Base-by-base conservation (phyloP, 176 grass and related monocot species). In the Triticum turgidum region DNA sequence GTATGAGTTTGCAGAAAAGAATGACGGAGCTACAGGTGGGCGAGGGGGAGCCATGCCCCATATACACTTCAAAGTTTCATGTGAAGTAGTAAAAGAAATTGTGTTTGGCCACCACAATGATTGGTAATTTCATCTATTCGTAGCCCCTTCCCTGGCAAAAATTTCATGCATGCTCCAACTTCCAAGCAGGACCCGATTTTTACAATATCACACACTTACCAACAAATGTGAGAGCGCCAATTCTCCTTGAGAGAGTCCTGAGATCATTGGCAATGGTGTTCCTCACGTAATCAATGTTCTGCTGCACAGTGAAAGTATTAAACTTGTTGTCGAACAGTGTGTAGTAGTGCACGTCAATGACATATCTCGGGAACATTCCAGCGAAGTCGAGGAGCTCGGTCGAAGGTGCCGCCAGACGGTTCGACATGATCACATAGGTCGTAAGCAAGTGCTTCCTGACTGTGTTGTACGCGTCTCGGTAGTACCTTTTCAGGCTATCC, bases 321-420 rank as follows among this genome's bases (percentile, higher is more conserved):
- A 93, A 95, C 54, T 65, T 0, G 22, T 5, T 11, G 18, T 80
- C 84, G 70, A 85, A 93, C 27, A 93, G 7, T 8, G 83, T 81
- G 87, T 91, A 93, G 87, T 91, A 91, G 21, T 95, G 94, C 73
- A 86, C 87, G 17, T 95, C 94, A 76, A 93, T 11, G 61, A 95
- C 94, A 2, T 73, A 65, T 2, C 85, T 30, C 0, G 11, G 4
- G 12, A 89, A 39, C 1, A 42, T 69, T 14, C 41, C 5, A 15
- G 91, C 89, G 4, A 93, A 88, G 24, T 15, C 67, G 67, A 93
- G 83, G 2, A 91, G 87, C 82, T 93, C 91, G 0, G 78, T 88
- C 0, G 62, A 6, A 42, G 65, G 18, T 0, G 24, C 76, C 4
- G 67, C 76, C 6, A 97, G 84, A 1, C 92, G 88, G 76, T 85